Evolutionary conservation across 306 rosid genomes (phyloP).

Genomic region (Alnus rubra): DNA sequence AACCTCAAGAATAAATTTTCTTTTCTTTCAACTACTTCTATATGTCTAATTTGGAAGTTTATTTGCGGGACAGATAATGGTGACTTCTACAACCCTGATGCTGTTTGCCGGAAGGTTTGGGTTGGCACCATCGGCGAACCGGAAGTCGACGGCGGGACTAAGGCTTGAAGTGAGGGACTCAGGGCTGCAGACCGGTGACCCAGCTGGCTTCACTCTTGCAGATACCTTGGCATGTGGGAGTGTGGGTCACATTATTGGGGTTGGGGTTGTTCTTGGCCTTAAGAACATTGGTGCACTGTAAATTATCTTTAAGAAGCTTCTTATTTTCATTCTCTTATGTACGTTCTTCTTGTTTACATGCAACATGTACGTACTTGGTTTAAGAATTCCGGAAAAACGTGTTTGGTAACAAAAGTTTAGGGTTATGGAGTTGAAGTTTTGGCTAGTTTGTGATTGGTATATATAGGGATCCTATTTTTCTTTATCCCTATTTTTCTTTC

Average conservation of each 20-base stretch:
- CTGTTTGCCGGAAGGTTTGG: slow-evolving; percentile 95
- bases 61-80: slow-evolving; percentile 59
- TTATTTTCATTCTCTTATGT: not conserved
- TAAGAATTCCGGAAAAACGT: not conserved
- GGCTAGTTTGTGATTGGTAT: not conserved
- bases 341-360: not conserved
- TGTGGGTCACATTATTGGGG: slow-evolving; percentile 94
- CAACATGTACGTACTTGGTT: not conserved
- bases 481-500: not conserved
- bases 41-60: no score
- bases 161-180: slow-evolving; percentile 90
- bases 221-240: slow-evolving; percentile 93
- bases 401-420: not conserved
- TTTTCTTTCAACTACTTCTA: no score
- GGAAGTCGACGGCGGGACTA: slow-evolving; percentile 91
- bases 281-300: slow-evolving; percentile 74
- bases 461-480: not conserved
- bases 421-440: not conserved
- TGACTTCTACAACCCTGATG: slow-evolving; percentile 80
- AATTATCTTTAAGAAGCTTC: slow-evolving; percentile 22
- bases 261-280: slow-evolving; percentile 96
- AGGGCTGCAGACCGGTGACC: slow-evolving; percentile 94
- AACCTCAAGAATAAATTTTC: no score
- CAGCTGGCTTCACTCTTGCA: slow-evolving; percentile 96
- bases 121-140: slow-evolving; percentile 92